Evolutionary conservation across 805 yeast genomes (phyloP).

Genomic region (Cyberlindnera sargentensis): DNA sequence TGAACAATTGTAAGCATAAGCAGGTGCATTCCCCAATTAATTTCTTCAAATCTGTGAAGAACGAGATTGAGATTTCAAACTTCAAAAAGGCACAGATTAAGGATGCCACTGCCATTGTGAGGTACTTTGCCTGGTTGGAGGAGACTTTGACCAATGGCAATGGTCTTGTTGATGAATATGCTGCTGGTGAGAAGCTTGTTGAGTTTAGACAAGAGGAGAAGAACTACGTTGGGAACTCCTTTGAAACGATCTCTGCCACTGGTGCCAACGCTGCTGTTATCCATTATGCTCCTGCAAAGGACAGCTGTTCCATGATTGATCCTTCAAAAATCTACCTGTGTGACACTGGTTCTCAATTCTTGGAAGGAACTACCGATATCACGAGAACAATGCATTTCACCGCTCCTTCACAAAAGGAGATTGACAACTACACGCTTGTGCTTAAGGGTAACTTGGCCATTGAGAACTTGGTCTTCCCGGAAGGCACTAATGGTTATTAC

Average conservation of each 20-base stretch:
- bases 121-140: slow-evolving; percentile 81
- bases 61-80: slow-evolving; percentile 61
- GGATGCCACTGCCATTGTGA: slow-evolving; percentile 73
- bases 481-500: slow-evolving; percentile 64
- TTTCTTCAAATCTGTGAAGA: slow-evolving; percentile 69
- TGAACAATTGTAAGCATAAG: slow-evolving; percentile 33
- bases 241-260: slow-evolving; percentile 69
- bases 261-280: slow-evolving; percentile 73
- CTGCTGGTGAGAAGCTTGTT: slow-evolving; percentile 54
- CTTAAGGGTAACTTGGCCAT: slow-evolving; percentile 88
- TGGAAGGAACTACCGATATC: slow-evolving; percentile 95
- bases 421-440: slow-evolving; percentile 71
- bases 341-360: slow-evolving; percentile 88
- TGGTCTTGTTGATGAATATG: slow-evolving; percentile 51
- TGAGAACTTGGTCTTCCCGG: slow-evolving; percentile 73
- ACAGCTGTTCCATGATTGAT: slow-evolving; percentile 52
- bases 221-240: slow-evolving; percentile 61
- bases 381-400: slow-evolving; percentile 79
- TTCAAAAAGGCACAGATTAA: slow-evolving; percentile 70
- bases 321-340: slow-evolving; percentile 63
- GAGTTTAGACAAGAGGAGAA: slow-evolving; percentile 46
- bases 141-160: slow-evolving; percentile 37
- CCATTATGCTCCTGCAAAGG: slow-evolving; percentile 66
- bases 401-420: slow-evolving; percentile 49
- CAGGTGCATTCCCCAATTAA: slow-evolving; percentile 54